phyloP scores from a whole-genome alignment of 176 grass and related monocot species.

The Musa schizocarpa region DNA sequence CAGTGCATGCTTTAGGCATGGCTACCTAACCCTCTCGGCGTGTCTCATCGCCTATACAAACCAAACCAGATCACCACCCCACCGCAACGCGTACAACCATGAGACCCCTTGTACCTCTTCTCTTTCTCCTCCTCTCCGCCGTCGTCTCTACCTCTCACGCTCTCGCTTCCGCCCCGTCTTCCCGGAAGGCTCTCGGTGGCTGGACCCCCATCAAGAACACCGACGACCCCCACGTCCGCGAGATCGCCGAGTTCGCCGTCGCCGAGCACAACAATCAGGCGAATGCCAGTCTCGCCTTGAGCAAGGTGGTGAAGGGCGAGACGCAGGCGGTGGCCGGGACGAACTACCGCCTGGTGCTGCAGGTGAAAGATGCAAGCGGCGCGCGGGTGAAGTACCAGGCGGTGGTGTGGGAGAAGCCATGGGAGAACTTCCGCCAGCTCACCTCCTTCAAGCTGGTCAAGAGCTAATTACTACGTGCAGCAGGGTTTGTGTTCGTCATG shows the following conservation, averaged over 20 bases:
- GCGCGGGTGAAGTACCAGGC: not conserved
- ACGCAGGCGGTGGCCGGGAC: constrained; percentile 11
- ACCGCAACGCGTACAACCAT: too few relatives aligned
- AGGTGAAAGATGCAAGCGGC: constrained; percentile 6
- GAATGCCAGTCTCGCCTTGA: constrained; percentile 7
- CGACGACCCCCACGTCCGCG: not conserved
- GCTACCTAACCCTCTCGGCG: too few relatives aligned
- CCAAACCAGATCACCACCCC: too few relatives aligned
- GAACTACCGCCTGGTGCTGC: constrained; percentile 29
- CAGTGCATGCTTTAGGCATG: too few relatives aligned
- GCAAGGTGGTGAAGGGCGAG: not conserved
- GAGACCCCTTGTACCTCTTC: not conserved
- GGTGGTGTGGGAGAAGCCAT: constrained; percentile 22
- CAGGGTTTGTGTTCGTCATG: too few relatives aligned
- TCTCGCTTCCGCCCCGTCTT: not conserved
- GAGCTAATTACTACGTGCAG: not conserved
- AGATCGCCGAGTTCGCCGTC: constrained; percentile 26
- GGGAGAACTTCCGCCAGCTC: not conserved
- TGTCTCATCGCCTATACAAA: too few relatives aligned
- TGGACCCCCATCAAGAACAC: not conserved
- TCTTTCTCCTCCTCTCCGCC: not conserved
- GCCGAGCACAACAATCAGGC: constrained; percentile 11
- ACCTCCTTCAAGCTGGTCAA: not conserved
- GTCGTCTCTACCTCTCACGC: not conserved
- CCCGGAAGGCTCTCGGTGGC: not conserved